Conservation (phyloP, 805 yeast species). For the Cyberlindnera mrakii region DNA sequence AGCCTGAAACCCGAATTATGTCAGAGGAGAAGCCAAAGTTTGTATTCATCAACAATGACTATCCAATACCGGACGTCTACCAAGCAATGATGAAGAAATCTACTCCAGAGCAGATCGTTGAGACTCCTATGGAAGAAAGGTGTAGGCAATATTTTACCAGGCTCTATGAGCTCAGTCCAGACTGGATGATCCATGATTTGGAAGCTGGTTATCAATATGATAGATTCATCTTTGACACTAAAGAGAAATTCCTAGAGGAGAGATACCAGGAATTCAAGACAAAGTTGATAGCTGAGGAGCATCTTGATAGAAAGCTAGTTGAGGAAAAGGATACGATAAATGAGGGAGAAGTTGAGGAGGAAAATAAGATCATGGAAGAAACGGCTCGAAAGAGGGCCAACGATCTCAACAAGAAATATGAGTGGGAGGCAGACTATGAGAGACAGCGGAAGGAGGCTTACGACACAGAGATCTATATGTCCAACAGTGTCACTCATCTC, state of each 20-base stretch:
- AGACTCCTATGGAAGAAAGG: conserved; percentile 9
- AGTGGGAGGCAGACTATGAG: conserved; percentile 17
- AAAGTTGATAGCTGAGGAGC: conserved; percentile 9
- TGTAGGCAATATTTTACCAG: conserved; percentile 17
- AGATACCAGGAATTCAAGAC: conserved; percentile 12
- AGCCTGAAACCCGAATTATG: not conserved
- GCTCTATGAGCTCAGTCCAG: conserved; percentile 15
- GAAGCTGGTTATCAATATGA: conserved; percentile 17
- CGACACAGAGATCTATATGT: conserved; percentile 19
- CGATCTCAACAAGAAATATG: conserved; percentile 6
- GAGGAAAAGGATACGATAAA: conserved; percentile 1
- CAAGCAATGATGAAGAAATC: conserved; percentile 8
- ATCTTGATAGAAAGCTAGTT: conserved; percentile 2
- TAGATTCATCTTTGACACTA: conserved; percentile 22
- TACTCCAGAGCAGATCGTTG: conserved; percentile 13
- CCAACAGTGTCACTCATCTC: conserved; percentile 19
- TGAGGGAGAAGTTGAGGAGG: conserved; percentile 1
- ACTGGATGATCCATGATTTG: conserved; percentile 20
- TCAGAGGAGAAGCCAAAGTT: conserved; percentile 4
- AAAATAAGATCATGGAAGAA: conserved; percentile 1
- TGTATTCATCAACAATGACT: conserved; percentile 18
- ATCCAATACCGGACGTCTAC: conserved; percentile 19
- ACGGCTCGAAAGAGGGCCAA: not conserved
- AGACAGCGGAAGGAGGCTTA: conserved; percentile 10
- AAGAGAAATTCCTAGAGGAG: conserved; percentile 15